Evolutionary conservation across 129 eudicot species (phyloP), one percentile per base, ranked within the genome.

Genomic region (Gnaphalium uliginosum): DNA sequence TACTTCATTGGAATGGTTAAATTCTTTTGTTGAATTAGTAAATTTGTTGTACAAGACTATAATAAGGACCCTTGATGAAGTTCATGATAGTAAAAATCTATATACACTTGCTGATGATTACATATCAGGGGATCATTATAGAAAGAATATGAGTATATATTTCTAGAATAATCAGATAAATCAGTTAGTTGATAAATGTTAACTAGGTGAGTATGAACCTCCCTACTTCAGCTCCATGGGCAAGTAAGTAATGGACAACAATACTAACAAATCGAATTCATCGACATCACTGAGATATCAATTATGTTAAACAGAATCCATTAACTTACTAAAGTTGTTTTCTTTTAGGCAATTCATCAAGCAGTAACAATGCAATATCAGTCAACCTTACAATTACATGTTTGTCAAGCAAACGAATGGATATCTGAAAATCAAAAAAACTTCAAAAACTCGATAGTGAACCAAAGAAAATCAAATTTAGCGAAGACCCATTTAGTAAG

Each of bases 401-500:
- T 68, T 75, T 50, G 29, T 39, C 17, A 51, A 6, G 63, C 76
- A 69, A 78, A 66, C 63, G 43, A 30, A 59, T 17, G 17, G 53
- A 61, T 85, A 29, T 82, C 14, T 66, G 22, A 62, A 71, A 22
- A 33, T 37, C 19, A 68, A 51, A 18, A 58, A 3, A 4, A 30
- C 48, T 71, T 50, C 24, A 51, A 77, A 30, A 66, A 6, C 53
- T 72, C 13, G 65, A 65, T 2, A 8, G 4, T 30, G 37, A 33
- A 22, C 10, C 67, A 19, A 33, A 19, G 69, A 33, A 48, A 62
- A 30, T 18, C 48, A 24, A 78, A 62, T 57, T 84, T 89, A 92
- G 68, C 96, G 96, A 86, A 81, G 22, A 63, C 88, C 89, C 96
- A 92, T 89, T 76, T 68, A n/a, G 57, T 5, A 50, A 78, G 66